Evolutionary conservation across 192 early-diverging fungal genomes (phyloP).

Genomic region (Coemansia pectinata): DNA sequence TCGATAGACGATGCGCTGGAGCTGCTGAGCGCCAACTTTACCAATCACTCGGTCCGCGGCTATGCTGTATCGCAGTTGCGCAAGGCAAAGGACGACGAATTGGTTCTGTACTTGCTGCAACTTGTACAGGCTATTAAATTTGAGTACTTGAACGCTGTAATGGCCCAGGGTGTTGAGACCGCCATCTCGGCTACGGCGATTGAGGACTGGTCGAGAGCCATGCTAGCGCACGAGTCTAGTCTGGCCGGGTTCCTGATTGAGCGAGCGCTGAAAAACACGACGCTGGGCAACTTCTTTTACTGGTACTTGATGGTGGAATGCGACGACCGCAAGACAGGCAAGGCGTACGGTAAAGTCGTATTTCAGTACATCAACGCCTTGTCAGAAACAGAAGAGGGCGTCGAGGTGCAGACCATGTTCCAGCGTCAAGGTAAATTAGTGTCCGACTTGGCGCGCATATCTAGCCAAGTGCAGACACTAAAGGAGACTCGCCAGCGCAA

Average conservation of each 20-base stretch:
- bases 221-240: slow-evolving; percentile 60
- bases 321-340: slow-evolving; percentile 79
- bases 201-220: slow-evolving; percentile 25
- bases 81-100: slow-evolving; percentile 94
- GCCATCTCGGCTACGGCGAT: slow-evolving; percentile 8
- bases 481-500: slow-evolving; percentile 89
- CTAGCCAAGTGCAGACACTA: slow-evolving; percentile 69
- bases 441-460: slow-evolving; percentile 68
- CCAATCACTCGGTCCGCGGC: slow-evolving; percentile 74
- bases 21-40: slow-evolving; percentile 86
- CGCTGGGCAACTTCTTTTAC: slow-evolving; percentile 92
- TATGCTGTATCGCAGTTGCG: slow-evolving; percentile 89
- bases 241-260: slow-evolving; percentile 89
- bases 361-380: slow-evolving; percentile 80
- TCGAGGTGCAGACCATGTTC: slow-evolving; percentile 70
- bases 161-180: slow-evolving; percentile 31
- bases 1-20: slow-evolving; percentile 96
- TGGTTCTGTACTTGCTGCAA: slow-evolving; percentile 92
- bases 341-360: slow-evolving; percentile 84
- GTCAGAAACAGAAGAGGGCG: slow-evolving; percentile 57
- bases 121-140: slow-evolving; percentile 98
- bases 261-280: slow-evolving; percentile 77
- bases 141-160: slow-evolving; percentile 66
- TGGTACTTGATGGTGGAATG: slow-evolving; percentile 99
- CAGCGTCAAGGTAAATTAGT: slow-evolving; percentile 85